Conservation (phyloP, 2,329 filamentous ascomycete species). For the Setomelanomma holmii region DNA sequence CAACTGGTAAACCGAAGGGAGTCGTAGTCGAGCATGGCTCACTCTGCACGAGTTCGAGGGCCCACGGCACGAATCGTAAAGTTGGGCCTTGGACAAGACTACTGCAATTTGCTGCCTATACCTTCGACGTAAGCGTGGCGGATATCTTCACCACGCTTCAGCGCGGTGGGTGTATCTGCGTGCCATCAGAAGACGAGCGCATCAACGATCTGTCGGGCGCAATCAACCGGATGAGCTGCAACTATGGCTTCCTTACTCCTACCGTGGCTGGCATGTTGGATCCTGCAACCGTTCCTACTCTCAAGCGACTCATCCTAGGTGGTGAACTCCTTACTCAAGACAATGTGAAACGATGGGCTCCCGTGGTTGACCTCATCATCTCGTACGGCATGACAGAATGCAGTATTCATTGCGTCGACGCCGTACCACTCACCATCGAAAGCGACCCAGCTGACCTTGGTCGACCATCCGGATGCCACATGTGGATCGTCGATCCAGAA, state of each 20-base stretch:
- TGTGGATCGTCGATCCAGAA: slow-evolving; percentile 32
- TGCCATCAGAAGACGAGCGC: slow-evolving; percentile 60
- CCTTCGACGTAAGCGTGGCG: slow-evolving; percentile 59
- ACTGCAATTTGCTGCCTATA: slow-evolving; percentile 55
- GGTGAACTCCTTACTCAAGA: slow-evolving; percentile 4
- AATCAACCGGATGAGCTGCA: slow-evolving; percentile 46
- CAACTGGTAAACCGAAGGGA: slow-evolving; percentile 6
- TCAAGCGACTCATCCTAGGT: slow-evolving; percentile 5
- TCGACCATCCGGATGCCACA: slow-evolving; percentile 10
- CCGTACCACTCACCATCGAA: background rate
- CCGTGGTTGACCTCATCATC: slow-evolving; percentile 12
- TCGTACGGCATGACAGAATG: slow-evolving; percentile 12
- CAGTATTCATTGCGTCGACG: background rate
- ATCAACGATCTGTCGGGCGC: slow-evolving; percentile 59
- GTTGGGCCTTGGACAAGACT: slow-evolving; percentile 59
- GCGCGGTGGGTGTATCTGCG: slow-evolving; percentile 63
- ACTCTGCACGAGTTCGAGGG: background rate
- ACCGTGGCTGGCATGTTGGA: slow-evolving; percentile 14
- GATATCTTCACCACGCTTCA: slow-evolving; percentile 59
- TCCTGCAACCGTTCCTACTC: slow-evolving; percentile 7
- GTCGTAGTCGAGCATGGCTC: slow-evolving; percentile 1
- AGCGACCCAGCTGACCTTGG: slow-evolving; percentile 13
- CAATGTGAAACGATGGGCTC: slow-evolving; percentile 4
- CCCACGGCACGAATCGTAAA: background rate
- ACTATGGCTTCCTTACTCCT: slow-evolving; percentile 17